A percentile compares a stretch with the other conserved stretches of the same genome.
Conservation (phyloP, 1,139 yeast species). For the Sugiyamaella japonica region DNA sequence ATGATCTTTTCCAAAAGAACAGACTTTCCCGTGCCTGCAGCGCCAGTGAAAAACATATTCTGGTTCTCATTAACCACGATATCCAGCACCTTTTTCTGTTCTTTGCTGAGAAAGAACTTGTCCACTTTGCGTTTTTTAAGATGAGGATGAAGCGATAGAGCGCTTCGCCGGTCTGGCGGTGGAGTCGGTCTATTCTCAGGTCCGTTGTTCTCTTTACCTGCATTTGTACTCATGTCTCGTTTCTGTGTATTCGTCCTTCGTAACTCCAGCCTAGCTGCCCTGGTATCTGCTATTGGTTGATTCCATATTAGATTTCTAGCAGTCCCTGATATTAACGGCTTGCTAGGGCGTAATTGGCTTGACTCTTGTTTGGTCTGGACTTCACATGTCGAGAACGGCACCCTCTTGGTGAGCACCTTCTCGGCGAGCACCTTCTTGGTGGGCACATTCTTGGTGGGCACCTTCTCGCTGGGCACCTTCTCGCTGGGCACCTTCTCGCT, state of each 20-base stretch:
- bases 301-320: constrained; percentile 18
- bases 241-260: constrained; percentile 9
- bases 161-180: too few species aligned
- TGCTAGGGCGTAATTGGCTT: neutral
- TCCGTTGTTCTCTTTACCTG: neutral
- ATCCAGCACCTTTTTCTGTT: constrained; percentile 69
- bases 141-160: neutral
- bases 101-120: constrained; percentile 51
- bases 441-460: too few species aligned
- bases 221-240: constrained; percentile 10
- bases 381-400: too few species aligned
- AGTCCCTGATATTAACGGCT: neutral
- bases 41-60: constrained; percentile 45
- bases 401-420: neutral
- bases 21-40: constrained; percentile 38
- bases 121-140: neutral
- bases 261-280: constrained; percentile 13
- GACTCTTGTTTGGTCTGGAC: too few species aligned
- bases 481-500: too few species aligned
- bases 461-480: too few species aligned
- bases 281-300: constrained; percentile 15
- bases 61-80: constrained; percentile 58
- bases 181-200: too few species aligned
- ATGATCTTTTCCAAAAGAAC: constrained; percentile 61
- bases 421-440: neutral